phyloP scores from a whole-genome alignment of 2,329 filamentous ascomycete species.

The Laburnicola sp. region DNA sequence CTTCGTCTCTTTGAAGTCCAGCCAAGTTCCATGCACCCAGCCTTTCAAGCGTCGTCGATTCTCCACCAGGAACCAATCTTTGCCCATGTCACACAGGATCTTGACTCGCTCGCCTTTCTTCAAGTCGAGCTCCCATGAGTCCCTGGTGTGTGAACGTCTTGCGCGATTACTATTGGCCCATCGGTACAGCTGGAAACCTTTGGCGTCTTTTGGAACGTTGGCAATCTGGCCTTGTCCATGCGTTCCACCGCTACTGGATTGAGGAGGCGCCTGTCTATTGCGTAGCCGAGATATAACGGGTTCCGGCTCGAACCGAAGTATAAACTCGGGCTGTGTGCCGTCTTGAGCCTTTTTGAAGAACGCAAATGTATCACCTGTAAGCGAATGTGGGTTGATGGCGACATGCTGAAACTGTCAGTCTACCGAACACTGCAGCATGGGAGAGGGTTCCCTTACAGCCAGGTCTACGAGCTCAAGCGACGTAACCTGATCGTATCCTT shows the following conservation, averaged over 20 bases:
- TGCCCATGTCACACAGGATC: slow-evolving; percentile 26
- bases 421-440: neutral
- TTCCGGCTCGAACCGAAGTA: slow-evolving; percentile 25
- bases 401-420: slow-evolving; percentile 23
- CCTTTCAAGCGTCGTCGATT: slow-evolving; percentile 20
- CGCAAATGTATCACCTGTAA: slow-evolving; percentile 25
- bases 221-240: neutral
- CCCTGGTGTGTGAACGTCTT: slow-evolving; percentile 26
- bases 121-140: slow-evolving; percentile 31
- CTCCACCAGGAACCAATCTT: slow-evolving; percentile 29
- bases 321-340: slow-evolving; percentile 18
- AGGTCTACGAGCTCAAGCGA: slow-evolving; percentile 16
- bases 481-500: neutral
- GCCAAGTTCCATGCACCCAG: slow-evolving; percentile 30
- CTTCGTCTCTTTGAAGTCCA: slow-evolving; percentile 24
- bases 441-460: slow-evolving; percentile 18
- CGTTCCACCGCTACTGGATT: neutral
- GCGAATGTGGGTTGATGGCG: slow-evolving; percentile 25
- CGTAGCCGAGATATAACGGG: slow-evolving; percentile 15
- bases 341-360: slow-evolving; percentile 30
- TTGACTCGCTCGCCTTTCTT: slow-evolving; percentile 30
- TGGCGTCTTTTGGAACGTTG: neutral
- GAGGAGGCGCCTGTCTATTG: neutral
- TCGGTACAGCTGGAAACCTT: slow-evolving; percentile 2
- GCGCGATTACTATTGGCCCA: slow-evolving; percentile 27